Evolutionary conservation across 306 rosid species (phyloP).

Genomic region (Hylodesmum podocarpum): DNA sequence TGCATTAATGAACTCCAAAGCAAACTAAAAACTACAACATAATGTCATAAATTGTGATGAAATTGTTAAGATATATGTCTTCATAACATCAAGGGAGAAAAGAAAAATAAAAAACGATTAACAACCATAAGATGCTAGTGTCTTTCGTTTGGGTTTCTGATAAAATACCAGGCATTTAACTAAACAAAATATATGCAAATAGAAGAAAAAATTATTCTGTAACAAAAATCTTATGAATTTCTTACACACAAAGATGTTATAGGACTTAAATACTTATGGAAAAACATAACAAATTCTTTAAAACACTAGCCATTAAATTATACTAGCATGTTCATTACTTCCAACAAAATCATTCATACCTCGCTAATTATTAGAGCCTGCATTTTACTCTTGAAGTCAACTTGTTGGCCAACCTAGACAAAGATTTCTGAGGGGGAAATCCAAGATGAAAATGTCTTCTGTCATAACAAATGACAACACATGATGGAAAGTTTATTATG

Average conservation of each 20-base stretch:
- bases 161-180: constrained; percentile 26
- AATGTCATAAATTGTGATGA: too few relatives aligned
- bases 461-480: too few relatives aligned
- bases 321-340: constrained; percentile 6
- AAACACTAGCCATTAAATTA: neutral
- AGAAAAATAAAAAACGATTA: too few relatives aligned
- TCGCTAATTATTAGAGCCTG: constrained; percentile 81
- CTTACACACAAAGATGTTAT: neutral
- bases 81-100: too few relatives aligned
- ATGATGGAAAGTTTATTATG: too few relatives aligned
- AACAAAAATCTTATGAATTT: neutral
- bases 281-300: constrained; percentile 4
- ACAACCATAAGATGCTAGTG: constrained; percentile 69
- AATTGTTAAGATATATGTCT: too few relatives aligned
- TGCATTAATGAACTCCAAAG: too few relatives aligned
- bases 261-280: neutral
- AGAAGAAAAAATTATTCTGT: neutral
- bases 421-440: constrained; percentile 73
- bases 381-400: constrained; percentile 61
- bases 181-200: constrained; percentile 14
- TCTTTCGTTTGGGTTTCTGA: constrained; percentile 84
- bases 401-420: constrained; percentile 93
- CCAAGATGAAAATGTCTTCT: constrained; percentile 80
- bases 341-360: constrained; percentile 48
- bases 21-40: too few relatives aligned